Conservation (phyloP, 805 yeast genomes). For the Wickerhamomyces xylosicus region DNA sequence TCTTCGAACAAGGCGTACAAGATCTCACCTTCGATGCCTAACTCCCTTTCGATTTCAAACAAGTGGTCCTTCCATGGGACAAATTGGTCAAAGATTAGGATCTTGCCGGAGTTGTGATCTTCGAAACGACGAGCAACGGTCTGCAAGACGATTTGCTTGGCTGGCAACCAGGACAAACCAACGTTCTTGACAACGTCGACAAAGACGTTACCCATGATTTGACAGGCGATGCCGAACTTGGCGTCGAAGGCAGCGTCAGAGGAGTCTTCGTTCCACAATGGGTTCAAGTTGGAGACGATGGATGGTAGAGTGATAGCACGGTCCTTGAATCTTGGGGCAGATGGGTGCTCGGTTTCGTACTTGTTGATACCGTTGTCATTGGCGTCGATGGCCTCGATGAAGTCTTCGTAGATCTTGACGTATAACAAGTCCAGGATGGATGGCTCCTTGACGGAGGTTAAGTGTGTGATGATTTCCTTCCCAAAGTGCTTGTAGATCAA, state of each 20-base stretch:
- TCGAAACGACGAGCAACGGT: conserved; percentile 53
- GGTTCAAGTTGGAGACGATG: conserved; percentile 71
- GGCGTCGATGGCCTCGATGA: conserved; percentile 89
- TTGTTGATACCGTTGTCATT: conserved; percentile 88
- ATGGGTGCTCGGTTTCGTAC: conserved; percentile 38
- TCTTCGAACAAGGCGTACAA: conserved; percentile 78
- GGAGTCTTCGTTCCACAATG: conserved; percentile 68
- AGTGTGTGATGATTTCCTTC: conserved; percentile 48
- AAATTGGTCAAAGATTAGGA: conserved; percentile 62
- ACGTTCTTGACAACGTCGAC: conserved; percentile 52
- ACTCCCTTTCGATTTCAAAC: conserved; percentile 56
- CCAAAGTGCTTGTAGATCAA: conserved; percentile 84
- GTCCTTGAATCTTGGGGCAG: conserved; percentile 56
- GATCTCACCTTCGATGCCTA: conserved; percentile 42
- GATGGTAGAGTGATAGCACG: conserved; percentile 69
- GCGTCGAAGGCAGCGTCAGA: conserved; percentile 58
- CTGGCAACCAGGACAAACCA: conserved; percentile 89
- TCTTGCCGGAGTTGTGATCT: conserved; percentile 60
- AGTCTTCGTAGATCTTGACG: conserved; percentile 71
- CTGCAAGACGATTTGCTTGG: conserved; percentile 62
- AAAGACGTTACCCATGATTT: conserved; percentile 78
- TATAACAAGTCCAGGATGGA: conserved; percentile 54
- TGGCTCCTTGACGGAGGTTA: conserved; percentile 29
- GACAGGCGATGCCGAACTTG: conserved; percentile 60
- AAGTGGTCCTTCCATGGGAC: conserved; percentile 96